Evolutionary conservation across 306 rosid genomes (phyloP), one percentile per base, ranked within the genome.

Genomic region (Prunus mongolica): DNA sequence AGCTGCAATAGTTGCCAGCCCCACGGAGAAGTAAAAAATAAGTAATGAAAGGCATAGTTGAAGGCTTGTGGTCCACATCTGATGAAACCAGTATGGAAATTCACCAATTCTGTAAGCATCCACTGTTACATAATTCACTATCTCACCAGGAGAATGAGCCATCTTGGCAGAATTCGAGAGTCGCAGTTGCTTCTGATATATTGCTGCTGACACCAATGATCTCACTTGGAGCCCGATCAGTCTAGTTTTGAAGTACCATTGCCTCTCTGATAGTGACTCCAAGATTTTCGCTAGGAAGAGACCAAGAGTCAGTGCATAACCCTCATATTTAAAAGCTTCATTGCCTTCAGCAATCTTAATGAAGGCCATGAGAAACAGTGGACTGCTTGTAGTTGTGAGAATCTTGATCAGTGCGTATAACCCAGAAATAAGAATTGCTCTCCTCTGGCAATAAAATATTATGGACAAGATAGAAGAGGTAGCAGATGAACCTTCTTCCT

Each of bases 191-290:
- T 79, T 79, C 75, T 79, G 74, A 67, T 79, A 79, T 56, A 79
- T 67, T 22, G 79, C 75, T 56, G 74, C 82, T 12, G 82, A 79
- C n/a, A 79, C n/a, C 9, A 79, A 11, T 54, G 82, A 79, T 67
- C 83, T 56, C 4, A 67, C 78, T 62, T 79, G 83, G 50, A 79
- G 83, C 32, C 78, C 83, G 12, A 73, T 73, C 13, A 79, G 41
- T 46, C 78, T 75, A 27, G 64, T 73, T 67, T 28, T 66, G 24
- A 73, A 79, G 70, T 4, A 27, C 79, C 74, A 73, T 56, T 79
- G 83, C 74, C 83, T 79, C 69, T 67, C 83, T 0, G 79, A 79
- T 7, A 73, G 32, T 30, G 83, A 79, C 69, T 79, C 83, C 52
- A 44, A 11, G 20, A 73, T 28, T 60, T 79, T 79, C 15, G 58